A percentile compares a stretch with the other conserved stretches of the same genome.
Evolutionary conservation across 768 basidiomycete genomes (phyloP).

Genomic region (Trichaptum fuscoviolaceum): DNA sequence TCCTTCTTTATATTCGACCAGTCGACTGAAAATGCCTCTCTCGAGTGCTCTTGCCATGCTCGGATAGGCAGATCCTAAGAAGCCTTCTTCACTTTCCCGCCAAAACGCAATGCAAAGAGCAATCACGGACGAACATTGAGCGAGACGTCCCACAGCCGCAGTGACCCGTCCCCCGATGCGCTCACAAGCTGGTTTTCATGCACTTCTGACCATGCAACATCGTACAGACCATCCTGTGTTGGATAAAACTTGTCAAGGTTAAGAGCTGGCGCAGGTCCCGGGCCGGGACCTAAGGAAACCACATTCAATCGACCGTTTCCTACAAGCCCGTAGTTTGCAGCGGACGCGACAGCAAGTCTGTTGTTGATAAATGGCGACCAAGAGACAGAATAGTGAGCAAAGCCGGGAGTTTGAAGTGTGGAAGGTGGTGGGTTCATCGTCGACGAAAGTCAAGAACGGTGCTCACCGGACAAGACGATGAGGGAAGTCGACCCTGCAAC

Average conservation of each 20-base stretch:
- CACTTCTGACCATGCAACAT: constrained; percentile 90
- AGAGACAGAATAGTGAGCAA: constrained; percentile 74
- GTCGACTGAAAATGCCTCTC: constrained; percentile 90
- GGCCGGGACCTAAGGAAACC: constrained; percentile 33
- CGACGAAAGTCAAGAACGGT: background rate
- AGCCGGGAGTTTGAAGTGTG: constrained; percentile 67
- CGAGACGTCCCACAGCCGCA: constrained; percentile 87
- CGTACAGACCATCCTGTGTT: constrained; percentile 85
- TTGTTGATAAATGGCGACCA: constrained; percentile 85
- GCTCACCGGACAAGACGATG: constrained; percentile 5
- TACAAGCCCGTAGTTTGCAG: constrained; percentile 92
- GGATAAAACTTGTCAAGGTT: constrained; percentile 73
- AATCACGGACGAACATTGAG: constrained; percentile 54
- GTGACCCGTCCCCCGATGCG: constrained; percentile 84
- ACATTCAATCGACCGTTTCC: constrained; percentile 90
- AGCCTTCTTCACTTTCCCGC: constrained; percentile 26
- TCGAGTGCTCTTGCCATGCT: constrained; percentile 90
- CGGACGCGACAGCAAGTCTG: constrained; percentile 72
- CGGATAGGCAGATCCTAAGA: constrained; percentile 81
- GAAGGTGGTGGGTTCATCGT: constrained; percentile 33
- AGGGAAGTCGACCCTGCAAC: constrained; percentile 1
- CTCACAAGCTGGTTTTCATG: constrained; percentile 93
- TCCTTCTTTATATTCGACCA: constrained; percentile 95
- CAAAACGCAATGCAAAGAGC: constrained; percentile 6
- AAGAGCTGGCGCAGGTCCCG: constrained; percentile 40